Evolutionary conservation across 2,329 filamentous ascomycete genomes (phyloP), one percentile per base, ranked within the genome.

Genomic region (Epichloe typhina): DNA sequence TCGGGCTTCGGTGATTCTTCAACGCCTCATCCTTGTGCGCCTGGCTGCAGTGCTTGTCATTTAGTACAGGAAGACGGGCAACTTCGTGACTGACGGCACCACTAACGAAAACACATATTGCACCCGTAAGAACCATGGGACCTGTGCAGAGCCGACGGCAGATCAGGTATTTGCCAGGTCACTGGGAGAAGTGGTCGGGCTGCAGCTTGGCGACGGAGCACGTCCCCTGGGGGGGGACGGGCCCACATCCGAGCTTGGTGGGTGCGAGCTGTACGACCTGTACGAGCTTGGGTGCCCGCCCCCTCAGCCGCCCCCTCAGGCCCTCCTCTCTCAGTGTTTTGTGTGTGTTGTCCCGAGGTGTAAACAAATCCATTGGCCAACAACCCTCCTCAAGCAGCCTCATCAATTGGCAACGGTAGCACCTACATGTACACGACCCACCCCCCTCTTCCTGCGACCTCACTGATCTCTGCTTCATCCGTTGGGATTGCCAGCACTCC

Each of bases 351-450:
- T 56, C 56, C 54, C 53, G 51, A 53, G 53, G 62, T 59, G 62
- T 68, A 67, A 66, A 67, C 65, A 68, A 66, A 66, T 57, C 59
- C 58, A 68, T 66, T 67, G 64, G 65, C 60, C 54, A 52, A 57
- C 47, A n/a, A n/a, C 17, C 23, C 42, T 19, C 33, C 52, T 15
- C n/a, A 52, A 56, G 58, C 53, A 58, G 56, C 58, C 53, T 64
- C 62, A 61, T 64, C 62, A 61, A 62, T 62, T 26, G 23, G 23
- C 23, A 48, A 47, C 52, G 26, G 31, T 31, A 51, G 52, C 52
- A 53, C 49, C 53, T 53, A 37, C 23, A 7, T 26, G 23, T 26
- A 26, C 52, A 45, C 36, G 8, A 12, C 23, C 42, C 42, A 11
- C 23, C 31, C 35, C 48, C 48, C 12, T 19, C 48, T 47, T 39